These are phyloP conservation scores for Rosa persica DNA, from an alignment of 306 rosid species.

Conservation along the genomic window DNA sequence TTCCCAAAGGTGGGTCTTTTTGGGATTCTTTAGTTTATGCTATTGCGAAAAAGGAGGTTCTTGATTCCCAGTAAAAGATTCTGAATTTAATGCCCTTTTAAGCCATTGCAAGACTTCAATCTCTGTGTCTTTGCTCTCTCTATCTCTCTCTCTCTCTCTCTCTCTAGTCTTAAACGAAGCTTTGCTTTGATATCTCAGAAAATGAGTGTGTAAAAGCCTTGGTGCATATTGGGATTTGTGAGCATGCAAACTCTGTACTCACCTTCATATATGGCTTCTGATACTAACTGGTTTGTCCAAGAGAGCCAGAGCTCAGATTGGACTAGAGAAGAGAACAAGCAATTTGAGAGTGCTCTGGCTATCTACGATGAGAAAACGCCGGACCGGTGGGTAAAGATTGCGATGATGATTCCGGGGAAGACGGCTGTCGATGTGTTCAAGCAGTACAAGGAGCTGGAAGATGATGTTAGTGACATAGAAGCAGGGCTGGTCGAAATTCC, in stretches of 20 bases:
- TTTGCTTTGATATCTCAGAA: background rate
- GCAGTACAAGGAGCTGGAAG: conserved; percentile 78
- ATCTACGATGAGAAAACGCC: conserved; percentile 73
- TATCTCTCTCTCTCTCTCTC: conserved; percentile 10
- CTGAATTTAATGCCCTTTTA: conserved; percentile 44
- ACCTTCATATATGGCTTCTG: conserved; percentile 40
- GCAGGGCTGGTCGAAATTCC: conserved; percentile 80
- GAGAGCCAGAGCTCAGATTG: conserved; percentile 58
- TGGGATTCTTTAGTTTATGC: conserved; percentile 58
- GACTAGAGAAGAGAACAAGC: conserved; percentile 88
- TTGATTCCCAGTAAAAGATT: conserved; percentile 61
- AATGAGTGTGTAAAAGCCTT: conserved; percentile 17
- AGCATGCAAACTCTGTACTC: conserved; percentile 69
- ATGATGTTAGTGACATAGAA: conserved; percentile 80
- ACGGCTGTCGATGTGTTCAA: conserved; percentile 74
- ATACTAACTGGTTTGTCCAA: conserved; percentile 46
- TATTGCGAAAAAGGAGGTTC: conserved; percentile 46
- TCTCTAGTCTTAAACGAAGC: background rate
- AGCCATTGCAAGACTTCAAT: conserved; percentile 35
- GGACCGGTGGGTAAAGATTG: conserved; percentile 68
- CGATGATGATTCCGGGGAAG: conserved; percentile 89
- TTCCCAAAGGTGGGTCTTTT: conserved; percentile 69
- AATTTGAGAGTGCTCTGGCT: conserved; percentile 89
- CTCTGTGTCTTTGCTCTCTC: conserved; percentile 26
- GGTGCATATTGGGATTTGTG: conserved; percentile 13